phyloP scores from a whole-genome alignment of 345 rosid genomes.

The Lumnitzera littorea region DNA sequence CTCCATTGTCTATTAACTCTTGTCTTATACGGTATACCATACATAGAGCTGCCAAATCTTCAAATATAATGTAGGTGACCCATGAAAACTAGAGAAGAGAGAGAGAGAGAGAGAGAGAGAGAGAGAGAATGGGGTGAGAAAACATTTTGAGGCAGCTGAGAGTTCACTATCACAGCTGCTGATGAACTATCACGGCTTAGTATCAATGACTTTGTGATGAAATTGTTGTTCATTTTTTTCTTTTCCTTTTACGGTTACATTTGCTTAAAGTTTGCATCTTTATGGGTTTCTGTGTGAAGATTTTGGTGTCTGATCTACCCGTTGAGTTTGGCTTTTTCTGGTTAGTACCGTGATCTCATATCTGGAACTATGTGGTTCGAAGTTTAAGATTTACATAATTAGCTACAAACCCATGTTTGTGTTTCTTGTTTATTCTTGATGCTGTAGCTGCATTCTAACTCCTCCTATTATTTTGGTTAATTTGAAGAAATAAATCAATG shows the following conservation, averaged over 20 bases:
- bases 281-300: not conserved
- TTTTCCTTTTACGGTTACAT: not conserved
- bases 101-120: slow-evolving; percentile 23
- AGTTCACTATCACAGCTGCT: slow-evolving; percentile 33
- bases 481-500: not conserved
- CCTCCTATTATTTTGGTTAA: not conserved
- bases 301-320: not conserved
- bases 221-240: not conserved
- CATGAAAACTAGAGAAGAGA: not conserved
- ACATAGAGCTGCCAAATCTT: slow-evolving; percentile 9
- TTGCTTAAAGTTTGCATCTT: not conserved
- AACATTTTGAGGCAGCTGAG: slow-evolving; percentile 41
- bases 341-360: slow-evolving; percentile 1
- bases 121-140: slow-evolving; percentile 9
- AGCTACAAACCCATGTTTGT: not conserved
- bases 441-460: slow-evolving; percentile 1
- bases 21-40: no score
- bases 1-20: no score
- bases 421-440: not conserved
- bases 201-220: not conserved
- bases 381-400: not conserved
- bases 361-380: not conserved
- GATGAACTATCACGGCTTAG: slow-evolving; percentile 3
- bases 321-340: not conserved
- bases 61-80: slow-evolving; percentile 21